A percentile compares a stretch with the other conserved stretches of the same genome.
Evolutionary conservation across 768 basidiomycete genomes (phyloP).

Genomic region (Mrakia blollopis): DNA sequence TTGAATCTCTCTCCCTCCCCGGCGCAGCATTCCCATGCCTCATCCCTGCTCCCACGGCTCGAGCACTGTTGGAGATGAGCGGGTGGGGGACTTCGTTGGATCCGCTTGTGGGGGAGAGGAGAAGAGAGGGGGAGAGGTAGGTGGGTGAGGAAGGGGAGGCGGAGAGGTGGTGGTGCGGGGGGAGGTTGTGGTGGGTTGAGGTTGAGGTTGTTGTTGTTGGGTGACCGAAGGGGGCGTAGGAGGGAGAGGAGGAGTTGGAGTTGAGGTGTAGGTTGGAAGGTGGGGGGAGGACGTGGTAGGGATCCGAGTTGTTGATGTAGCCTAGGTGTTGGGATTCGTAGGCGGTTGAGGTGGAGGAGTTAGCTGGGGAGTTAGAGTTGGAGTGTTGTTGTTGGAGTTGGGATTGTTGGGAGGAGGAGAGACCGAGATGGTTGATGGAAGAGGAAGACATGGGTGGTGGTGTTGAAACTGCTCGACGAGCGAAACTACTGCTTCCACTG

Average conservation of each 20-base stretch:
- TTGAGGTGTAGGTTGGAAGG: neutral
- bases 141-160: constrained; percentile 9
- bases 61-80: neutral
- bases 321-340: neutral
- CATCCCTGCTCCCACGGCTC: constrained; percentile 3
- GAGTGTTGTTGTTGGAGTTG: neutral
- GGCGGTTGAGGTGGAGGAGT: neutral
- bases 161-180: neutral
- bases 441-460: constrained; percentile 12
- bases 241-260: neutral
- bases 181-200: neutral
- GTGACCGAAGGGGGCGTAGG: constrained; percentile 12
- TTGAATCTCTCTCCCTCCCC: neutral
- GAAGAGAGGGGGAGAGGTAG: constrained; percentile 28
- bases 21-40: constrained; percentile 9
- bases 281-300: neutral
- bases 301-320: neutral
- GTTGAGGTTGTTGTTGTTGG: neutral
- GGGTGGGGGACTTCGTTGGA: constrained; percentile 10
- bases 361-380: neutral
- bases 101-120: constrained; percentile 16
- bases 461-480: constrained; percentile 22
- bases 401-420: neutral
- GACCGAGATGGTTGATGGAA: neutral
- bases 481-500: neutral